Base-by-base conservation (phyloP, 2,329 filamentous ascomycete species). In the Epichloe typhina region DNA sequence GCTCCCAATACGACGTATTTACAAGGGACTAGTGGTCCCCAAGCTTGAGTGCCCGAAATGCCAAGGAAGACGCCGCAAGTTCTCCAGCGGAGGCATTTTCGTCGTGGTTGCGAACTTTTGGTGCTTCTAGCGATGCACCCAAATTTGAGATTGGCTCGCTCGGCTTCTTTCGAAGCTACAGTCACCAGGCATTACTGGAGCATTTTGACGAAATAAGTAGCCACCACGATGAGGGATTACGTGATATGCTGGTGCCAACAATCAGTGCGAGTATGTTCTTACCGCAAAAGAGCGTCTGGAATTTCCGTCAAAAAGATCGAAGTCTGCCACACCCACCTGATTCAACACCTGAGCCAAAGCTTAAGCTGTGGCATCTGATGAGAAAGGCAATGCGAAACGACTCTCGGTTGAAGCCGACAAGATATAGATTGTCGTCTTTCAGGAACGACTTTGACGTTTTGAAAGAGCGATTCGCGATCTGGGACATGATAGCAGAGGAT, bases 101-200 rank as follows among this genome's bases (percentile, higher is more conserved):
- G 12, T 59, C 61, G 39, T 65, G 65, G 57, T 52, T 67, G 52
- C 54, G 59, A 47, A 64, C 67, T 15, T 66, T 72, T 52, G 77
- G 73, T 63, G 73, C 72, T 55, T 70, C 70, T 57, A 71, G 72
- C 50, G 69, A 74, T 59, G 73, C 74, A 53, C 71, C 72, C 9
- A 74, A 74, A 52, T 76, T 79, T 52, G 76, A 80, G 58, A 72
- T 80, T 55, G 76, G 73, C 49, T 72, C 69, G 26, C 62, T 74
- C 35, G 59, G 63, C 4, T 76, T 77, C 61, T 77, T 78, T 59
- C 72, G 76, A 39, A 66, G 68, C 52, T 61, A 68, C 41, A 63
- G 69, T 19, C 72, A 78, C 50, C 64, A 66, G 48, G 63, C 66
- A 12, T 74, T 76, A 50, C 74, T 79, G 53, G 60, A 72, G 31